Percentiles rank a stretch among this genome's conserved stretches.
Conservation (phyloP, 257 asterid genomes). For the Echium plantagineum region DNA sequence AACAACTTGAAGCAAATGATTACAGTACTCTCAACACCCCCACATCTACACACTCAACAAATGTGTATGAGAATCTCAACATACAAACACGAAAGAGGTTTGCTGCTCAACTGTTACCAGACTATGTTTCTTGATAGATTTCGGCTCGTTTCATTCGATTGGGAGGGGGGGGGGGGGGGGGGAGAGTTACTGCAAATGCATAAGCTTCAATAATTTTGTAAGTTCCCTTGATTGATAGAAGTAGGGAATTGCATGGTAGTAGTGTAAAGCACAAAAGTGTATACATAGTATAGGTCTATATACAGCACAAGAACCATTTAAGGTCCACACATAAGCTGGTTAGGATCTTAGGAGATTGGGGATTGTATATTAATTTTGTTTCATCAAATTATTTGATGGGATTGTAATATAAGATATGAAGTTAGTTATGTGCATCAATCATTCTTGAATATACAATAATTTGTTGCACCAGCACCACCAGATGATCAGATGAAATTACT, state of each 20-base stretch:
- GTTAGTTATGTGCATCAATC: constrained; percentile 11
- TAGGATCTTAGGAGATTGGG: constrained; percentile 26
- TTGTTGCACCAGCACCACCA: too few species aligned
- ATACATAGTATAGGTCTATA: constrained; percentile 26
- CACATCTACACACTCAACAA: constrained; percentile 35
- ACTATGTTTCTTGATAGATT: constrained; percentile 49
- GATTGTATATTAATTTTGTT: constrained; percentile 82
- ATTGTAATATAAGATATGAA: constrained; percentile 37
- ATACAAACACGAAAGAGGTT: constrained; percentile 71
- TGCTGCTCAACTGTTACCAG: constrained; percentile 76
- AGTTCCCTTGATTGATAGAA: constrained; percentile 17
- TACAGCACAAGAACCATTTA: too few species aligned
- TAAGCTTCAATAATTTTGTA: constrained; percentile 14
- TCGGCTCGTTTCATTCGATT: constrained; percentile 1
- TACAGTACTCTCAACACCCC: constrained; percentile 32
- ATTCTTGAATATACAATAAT: too few species aligned
- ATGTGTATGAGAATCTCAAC: constrained; percentile 57
- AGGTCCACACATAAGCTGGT: too few species aligned
- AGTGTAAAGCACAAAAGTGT: constrained; percentile 26
- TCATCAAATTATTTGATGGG: constrained; percentile 47
- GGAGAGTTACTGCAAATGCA: background rate
- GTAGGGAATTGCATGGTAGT: constrained; percentile 25
- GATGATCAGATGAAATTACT: too few species aligned
- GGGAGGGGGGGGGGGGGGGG: background rate
- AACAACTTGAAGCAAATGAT: constrained; percentile 38